A percentile compares a stretch with the other conserved stretches of the same genome.
Conservation (phyloP, 1,139 yeast genomes). For the Geotrichum fermentans region DNA sequence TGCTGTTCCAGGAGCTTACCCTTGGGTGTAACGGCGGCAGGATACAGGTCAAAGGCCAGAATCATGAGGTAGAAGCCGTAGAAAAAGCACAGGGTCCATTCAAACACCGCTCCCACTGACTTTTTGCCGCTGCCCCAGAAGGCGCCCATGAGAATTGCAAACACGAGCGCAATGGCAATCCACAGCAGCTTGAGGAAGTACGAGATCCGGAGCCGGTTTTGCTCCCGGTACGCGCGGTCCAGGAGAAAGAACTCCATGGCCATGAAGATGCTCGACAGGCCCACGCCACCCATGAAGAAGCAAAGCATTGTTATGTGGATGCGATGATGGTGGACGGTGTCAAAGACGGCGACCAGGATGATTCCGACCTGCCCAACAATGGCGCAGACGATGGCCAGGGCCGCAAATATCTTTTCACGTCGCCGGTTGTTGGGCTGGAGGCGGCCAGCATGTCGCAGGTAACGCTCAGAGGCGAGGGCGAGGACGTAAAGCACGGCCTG, state of each 20-base stretch:
- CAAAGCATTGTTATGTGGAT: slow-evolving; percentile 71
- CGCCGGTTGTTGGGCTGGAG: slow-evolving; percentile 51
- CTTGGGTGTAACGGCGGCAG: slow-evolving; percentile 45
- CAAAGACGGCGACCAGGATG: slow-evolving; percentile 67
- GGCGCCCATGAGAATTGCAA: slow-evolving; percentile 67
- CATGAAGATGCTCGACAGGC: slow-evolving; percentile 58
- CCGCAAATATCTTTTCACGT: slow-evolving; percentile 49
- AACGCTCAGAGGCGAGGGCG: slow-evolving; percentile 56
- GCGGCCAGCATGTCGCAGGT: slow-evolving; percentile 49
- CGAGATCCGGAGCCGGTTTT: slow-evolving; percentile 42
- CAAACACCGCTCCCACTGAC: slow-evolving; percentile 58
- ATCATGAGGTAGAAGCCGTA: slow-evolving; percentile 66
- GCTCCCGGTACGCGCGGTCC: slow-evolving; percentile 48
- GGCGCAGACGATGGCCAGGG: slow-evolving; percentile 50
- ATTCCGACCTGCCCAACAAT: slow-evolving; percentile 70
- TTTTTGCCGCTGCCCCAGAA: slow-evolving; percentile 41
- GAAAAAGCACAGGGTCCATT: slow-evolving; percentile 82
- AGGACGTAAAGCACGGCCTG: slow-evolving; percentile 75
- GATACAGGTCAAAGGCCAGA: slow-evolving; percentile 66
- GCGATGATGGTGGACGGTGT: slow-evolving; percentile 52
- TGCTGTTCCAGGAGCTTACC: slow-evolving; percentile 24
- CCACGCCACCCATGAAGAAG: slow-evolving; percentile 67
- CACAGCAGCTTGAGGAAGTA: slow-evolving; percentile 53
- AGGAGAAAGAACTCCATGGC: slow-evolving; percentile 57
- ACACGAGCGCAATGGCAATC: slow-evolving; percentile 61